These are phyloP conservation scores for Colletotrichum phormii DNA, from an alignment of 2,329 filamentous ascomycete species.

Conservation along the genomic window DNA sequence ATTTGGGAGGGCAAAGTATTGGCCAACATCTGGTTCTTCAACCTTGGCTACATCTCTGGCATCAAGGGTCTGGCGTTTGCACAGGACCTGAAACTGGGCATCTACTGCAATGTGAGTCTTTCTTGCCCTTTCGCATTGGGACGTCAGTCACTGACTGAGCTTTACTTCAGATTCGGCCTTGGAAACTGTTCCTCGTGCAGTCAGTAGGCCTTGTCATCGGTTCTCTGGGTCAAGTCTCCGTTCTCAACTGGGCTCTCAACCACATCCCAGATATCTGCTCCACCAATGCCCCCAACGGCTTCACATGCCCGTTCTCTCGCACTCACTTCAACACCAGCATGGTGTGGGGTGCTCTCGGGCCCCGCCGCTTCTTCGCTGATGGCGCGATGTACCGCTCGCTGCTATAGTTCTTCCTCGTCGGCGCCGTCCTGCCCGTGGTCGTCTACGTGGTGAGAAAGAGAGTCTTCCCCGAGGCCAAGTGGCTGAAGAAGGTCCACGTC, in stretches of 20 bases:
- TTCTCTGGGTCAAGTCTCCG: conserved; percentile 56
- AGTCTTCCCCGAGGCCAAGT: conserved; percentile 33
- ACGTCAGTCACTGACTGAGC: no score
- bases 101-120: conserved; percentile 48
- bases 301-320: conserved; percentile 51
- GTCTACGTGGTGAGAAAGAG: conserved; percentile 52
- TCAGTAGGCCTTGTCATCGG: conserved; percentile 56
- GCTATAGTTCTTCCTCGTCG: conserved; percentile 66
- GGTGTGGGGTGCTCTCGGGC: conserved; percentile 69
- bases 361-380: conserved; percentile 63
- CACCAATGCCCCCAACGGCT: conserved; percentile 56
- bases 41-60: conserved; percentile 53
- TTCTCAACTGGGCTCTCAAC: conserved; percentile 50
- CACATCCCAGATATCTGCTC: conserved; percentile 63
- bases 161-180: conserved; percentile 50
- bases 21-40: conserved; percentile 52
- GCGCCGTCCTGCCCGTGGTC: conserved; percentile 58
- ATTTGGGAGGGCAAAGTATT: conserved; percentile 56
- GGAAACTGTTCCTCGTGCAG: conserved; percentile 56
- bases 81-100: conserved; percentile 58
- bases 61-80: conserved; percentile 55
- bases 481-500: conserved; percentile 44
- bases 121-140: no score
- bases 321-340: conserved; percentile 64
- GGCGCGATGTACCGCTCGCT: conserved; percentile 62